These are phyloP conservation scores for Psilocybe tampanensis DNA, from an alignment of 768 basidiomycete genomes.

Conservation along the genomic window DNA sequence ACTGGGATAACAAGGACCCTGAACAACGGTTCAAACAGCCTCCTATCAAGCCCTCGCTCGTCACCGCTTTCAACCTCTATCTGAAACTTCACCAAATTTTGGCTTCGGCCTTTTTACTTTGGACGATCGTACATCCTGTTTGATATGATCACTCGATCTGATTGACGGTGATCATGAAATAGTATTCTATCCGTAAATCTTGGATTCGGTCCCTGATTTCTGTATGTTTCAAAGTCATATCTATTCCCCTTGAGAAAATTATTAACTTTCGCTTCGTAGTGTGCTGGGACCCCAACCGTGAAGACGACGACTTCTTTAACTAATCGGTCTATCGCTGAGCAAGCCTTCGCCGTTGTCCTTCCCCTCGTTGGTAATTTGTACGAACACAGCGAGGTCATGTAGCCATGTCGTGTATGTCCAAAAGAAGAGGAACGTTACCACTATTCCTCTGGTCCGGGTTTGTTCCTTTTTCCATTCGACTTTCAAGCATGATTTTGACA, in stretches of 20 bases:
- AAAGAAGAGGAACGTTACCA: constrained; percentile 33
- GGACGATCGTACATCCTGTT: constrained; percentile 57
- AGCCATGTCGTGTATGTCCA: constrained; percentile 76
- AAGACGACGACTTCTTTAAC: constrained; percentile 48
- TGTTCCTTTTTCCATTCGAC: constrained; percentile 10
- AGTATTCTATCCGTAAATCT: constrained; percentile 87
- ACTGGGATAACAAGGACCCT: constrained; percentile 67
- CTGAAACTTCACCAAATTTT: constrained; percentile 66
- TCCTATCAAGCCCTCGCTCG: constrained; percentile 53
- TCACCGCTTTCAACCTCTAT: constrained; percentile 57
- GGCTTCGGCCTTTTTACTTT: constrained; percentile 59
- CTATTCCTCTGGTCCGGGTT: constrained; percentile 39
- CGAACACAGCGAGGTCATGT: constrained; percentile 79
- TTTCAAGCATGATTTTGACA: neutral
- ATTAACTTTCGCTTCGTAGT: too few species aligned
- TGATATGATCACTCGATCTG: neutral
- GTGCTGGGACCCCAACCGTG: constrained; percentile 55
- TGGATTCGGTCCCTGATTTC: constrained; percentile 64
- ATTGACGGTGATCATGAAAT: too few species aligned
- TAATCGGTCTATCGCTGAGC: constrained; percentile 66
- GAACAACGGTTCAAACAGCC: constrained; percentile 72
- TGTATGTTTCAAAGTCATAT: too few species aligned
- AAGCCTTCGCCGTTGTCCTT: constrained; percentile 51
- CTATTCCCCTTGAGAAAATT: too few species aligned
- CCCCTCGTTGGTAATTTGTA: constrained; percentile 75